A percentile compares a stretch with the other conserved stretches of the same genome.
Conservation (phyloP, 495 filamentous ascomycete genomes). For the Annulohypoxylon moriforme region DNA sequence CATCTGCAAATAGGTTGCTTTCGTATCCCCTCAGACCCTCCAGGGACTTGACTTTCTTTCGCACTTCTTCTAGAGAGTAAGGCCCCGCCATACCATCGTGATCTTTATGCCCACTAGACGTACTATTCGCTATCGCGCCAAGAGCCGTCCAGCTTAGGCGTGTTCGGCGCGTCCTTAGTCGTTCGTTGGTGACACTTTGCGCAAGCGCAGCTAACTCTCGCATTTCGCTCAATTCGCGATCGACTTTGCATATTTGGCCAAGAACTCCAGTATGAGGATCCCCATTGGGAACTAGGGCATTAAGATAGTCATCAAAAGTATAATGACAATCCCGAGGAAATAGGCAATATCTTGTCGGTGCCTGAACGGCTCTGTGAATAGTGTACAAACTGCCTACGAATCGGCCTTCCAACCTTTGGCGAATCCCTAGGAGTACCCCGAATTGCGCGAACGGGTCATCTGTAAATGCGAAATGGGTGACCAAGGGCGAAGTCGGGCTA, state of each 20-base stretch:
- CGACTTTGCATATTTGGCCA: constrained; percentile 41
- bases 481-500: constrained; percentile 22
- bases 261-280: constrained; percentile 45
- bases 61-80: constrained; percentile 28
- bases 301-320: constrained; percentile 36
- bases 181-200: constrained; percentile 40
- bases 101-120: not conserved
- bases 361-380: constrained; percentile 30
- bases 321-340: constrained; percentile 18
- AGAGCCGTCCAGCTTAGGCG: constrained; percentile 54
- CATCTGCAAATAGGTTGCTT: constrained; percentile 21
- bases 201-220: constrained; percentile 53
- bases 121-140: constrained; percentile 32
- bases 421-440: constrained; percentile 51
- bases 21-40: constrained; percentile 31
- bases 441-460: constrained; percentile 52
- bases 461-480: constrained; percentile 55
- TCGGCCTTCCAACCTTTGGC: constrained; percentile 48
- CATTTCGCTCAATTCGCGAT: constrained; percentile 54
- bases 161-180: constrained; percentile 32
- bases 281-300: constrained; percentile 47
- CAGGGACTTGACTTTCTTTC: constrained; percentile 24
- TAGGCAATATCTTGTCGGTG: not conserved
- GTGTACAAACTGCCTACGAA: constrained; percentile 54
- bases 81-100: constrained; percentile 13